Evolutionary conservation across 2,329 filamentous ascomycete species (phyloP).

Genomic region (Ambrosiella beaveri): DNA sequence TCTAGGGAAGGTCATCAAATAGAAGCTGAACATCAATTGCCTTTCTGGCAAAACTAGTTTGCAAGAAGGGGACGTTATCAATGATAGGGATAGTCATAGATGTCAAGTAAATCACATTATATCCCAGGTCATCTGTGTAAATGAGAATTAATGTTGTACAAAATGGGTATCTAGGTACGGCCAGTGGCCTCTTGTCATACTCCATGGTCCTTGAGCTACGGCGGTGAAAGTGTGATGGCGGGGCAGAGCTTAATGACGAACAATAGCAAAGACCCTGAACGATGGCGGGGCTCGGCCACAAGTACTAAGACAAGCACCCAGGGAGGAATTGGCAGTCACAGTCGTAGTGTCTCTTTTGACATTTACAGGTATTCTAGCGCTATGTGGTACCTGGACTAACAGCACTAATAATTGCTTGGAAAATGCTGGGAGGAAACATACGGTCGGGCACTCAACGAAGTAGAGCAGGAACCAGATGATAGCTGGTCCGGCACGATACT

Average conservation of each 20-base stretch:
- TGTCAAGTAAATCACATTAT: too few species aligned
- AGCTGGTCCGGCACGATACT: not conserved
- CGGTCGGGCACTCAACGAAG: slow-evolving; percentile 6
- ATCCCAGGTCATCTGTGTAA: too few species aligned
- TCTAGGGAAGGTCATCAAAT: too few species aligned
- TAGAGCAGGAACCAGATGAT: slow-evolving; percentile 1
- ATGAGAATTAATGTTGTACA: not conserved
- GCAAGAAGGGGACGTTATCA: too few species aligned
- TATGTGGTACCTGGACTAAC: not conserved
- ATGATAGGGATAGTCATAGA: too few species aligned
- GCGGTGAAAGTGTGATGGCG: not conserved
- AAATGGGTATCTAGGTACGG: not conserved
- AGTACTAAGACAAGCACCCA: slow-evolving; percentile 1
- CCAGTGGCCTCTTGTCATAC: not conserved
- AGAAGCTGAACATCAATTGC: too few species aligned
- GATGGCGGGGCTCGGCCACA: not conserved
- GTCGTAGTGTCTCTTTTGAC: not conserved
- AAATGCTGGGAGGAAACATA: slow-evolving; percentile 2
- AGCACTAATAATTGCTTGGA: not conserved
- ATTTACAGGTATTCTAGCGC: not conserved
- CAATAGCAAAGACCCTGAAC: not conserved
- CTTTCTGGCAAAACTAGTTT: too few species aligned
- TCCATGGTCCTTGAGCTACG: not conserved
- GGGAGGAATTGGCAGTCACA: not conserved
- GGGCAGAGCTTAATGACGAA: not conserved